Percentiles rank a stretch among this genome's conserved stretches.
phyloP scores from a whole-genome alignment of 805 yeast species.

The Ogataea pilisensis region DNA sequence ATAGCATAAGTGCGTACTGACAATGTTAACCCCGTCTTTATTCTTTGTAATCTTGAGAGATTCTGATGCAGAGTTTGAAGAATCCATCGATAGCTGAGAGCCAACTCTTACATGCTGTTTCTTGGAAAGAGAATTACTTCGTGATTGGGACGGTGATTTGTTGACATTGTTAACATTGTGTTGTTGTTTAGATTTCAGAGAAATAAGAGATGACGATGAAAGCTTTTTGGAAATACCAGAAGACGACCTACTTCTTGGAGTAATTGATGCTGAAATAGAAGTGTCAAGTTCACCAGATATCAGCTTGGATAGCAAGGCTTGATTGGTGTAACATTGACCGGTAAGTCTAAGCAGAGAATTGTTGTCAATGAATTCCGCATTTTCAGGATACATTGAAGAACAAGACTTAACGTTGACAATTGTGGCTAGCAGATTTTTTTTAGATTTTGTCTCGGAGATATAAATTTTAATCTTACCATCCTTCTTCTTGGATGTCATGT shows the following conservation, averaged over 20 bases:
- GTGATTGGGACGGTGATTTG: conserved; percentile 15
- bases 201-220: conserved; percentile 26
- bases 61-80: conserved; percentile 20
- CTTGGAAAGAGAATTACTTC: conserved; percentile 12
- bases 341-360: conserved; percentile 52
- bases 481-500: conserved; percentile 36
- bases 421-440: conserved; percentile 50
- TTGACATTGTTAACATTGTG: conserved; percentile 6
- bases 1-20: conserved; percentile 28
- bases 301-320: conserved; percentile 23
- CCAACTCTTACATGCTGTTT: conserved; percentile 19
- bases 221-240: conserved; percentile 23
- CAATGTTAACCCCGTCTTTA: conserved; percentile 20
- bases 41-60: conserved; percentile 12
- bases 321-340: conserved; percentile 51
- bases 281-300: conserved; percentile 20
- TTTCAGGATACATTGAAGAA: conserved; percentile 58
- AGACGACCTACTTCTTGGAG: conserved; percentile 26
- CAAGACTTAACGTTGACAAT: conserved; percentile 41
- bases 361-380: conserved; percentile 50
- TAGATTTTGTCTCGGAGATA: conserved; percentile 42
- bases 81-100: conserved; percentile 24
- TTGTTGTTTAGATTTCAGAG: conserved; percentile 12
- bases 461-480: conserved; percentile 53
- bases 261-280: conserved; percentile 6